Base-by-base conservation (phyloP, 331 rosid species). In the Quercus lobata region DNA sequence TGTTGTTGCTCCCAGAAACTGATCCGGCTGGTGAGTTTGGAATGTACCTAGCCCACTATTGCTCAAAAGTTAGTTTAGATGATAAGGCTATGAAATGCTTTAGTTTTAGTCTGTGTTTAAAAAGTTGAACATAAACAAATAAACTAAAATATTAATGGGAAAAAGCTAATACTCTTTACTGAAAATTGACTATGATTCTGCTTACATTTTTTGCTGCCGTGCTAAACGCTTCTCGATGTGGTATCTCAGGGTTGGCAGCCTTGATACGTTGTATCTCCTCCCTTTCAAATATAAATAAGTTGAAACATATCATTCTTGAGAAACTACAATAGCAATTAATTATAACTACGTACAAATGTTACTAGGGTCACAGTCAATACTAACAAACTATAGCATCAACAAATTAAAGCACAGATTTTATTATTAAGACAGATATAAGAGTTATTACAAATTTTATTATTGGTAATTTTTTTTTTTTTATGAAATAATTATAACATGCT, bases 221-320 rank as follows among this genome's bases (percentile, higher is more conserved):
- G 60, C 99, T 95, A 81, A 95, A 95, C 73, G 99, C 99, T 83
- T 96, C 98, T 60, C 99, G 88, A 86, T 96, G 99, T 68, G 99
- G 98, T 71, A 93, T 90, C 84, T 91, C 93, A 57, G 99, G 98
- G 79, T 91, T 90, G 16, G 92, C 97, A 74, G 96, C 88, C 89
- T 96, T 93, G 83, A 96, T 93, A 75, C 99, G 96, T 82, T 96
- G 97, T 72, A 96, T 93, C 89, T 96, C 99, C 82, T 96, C 99
- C 79, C 99, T 96, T 81, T 68, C 76, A 85, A 34, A 34, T 49
- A 16, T 68, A 49, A 6, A 68, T 68, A 34, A 68, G 15, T 25
- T 25, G 68, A 60, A 35, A 35, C 53, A 68, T 22, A 35, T 30
- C 46, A 32, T 18, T 7, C 35, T 66, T 66, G 24, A 22, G 30